These are phyloP conservation scores for Trichoderma guizhouense DNA, from an alignment of 2,329 filamentous ascomycete species.

Conservation along the genomic window DNA sequence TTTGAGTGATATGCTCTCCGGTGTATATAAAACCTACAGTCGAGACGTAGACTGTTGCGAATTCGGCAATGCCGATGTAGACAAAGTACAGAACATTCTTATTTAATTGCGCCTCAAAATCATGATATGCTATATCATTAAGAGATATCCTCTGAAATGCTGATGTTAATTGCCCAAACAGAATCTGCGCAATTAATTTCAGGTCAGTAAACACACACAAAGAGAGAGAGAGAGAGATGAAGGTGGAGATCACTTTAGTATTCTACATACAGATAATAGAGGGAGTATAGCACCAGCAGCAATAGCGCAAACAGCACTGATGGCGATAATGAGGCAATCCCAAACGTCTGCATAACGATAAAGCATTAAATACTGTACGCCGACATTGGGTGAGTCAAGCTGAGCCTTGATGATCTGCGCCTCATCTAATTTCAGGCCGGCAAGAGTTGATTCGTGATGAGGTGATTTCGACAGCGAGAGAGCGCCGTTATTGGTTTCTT, in stretches of 20 bases:
- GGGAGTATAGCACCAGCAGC: background rate
- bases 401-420: background rate
- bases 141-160: background rate
- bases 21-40: constrained; percentile 9
- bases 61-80: background rate
- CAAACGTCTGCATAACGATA: background rate
- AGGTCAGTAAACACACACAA: background rate
- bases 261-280: background rate
- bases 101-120: background rate
- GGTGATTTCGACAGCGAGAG: background rate
- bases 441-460: background rate
- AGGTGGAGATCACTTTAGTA: background rate
- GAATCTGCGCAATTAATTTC: background rate
- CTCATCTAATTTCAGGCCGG: background rate
- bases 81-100: background rate
- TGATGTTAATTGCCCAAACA: background rate
- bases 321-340: background rate
- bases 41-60: background rate
- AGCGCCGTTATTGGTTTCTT: background rate
- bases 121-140: background rate
- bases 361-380: background rate
- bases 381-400: background rate
- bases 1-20: constrained; percentile 36
- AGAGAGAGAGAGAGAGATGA: background rate
- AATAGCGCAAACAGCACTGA: background rate